Conservation (phyloP, 306 rosid species). For the Ormosia emarginata region DNA sequence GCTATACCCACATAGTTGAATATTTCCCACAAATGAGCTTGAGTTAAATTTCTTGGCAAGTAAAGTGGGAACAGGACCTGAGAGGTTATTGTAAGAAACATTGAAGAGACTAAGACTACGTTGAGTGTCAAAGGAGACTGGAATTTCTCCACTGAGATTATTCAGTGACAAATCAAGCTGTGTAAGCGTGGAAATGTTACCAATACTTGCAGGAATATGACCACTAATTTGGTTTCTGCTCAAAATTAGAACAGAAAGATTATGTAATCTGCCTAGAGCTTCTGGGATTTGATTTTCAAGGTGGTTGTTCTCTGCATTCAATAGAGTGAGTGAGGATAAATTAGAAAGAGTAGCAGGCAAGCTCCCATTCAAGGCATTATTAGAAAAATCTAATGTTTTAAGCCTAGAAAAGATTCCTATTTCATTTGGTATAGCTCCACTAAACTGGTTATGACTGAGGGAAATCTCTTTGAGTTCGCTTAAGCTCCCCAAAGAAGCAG, state of each 20-base stretch:
- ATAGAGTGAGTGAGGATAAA: constrained; percentile 40
- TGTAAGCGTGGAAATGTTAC: constrained; percentile 51
- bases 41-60: constrained; percentile 54
- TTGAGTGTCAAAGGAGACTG: constrained; percentile 41
- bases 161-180: constrained; percentile 65
- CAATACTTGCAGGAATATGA: constrained; percentile 49
- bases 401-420: constrained; percentile 54
- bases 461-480: constrained; percentile 43
- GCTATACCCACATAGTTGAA: constrained; percentile 65
- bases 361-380: constrained; percentile 52
- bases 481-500: constrained; percentile 49
- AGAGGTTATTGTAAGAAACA: constrained; percentile 67
- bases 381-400: constrained; percentile 44
- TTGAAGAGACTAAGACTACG: constrained; percentile 45
- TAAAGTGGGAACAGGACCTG: constrained; percentile 61
- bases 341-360: constrained; percentile 37
- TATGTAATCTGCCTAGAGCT: constrained; percentile 38
- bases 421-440: constrained; percentile 51
- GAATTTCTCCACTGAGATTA: constrained; percentile 65
- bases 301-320: constrained; percentile 43
- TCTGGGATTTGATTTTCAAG: constrained; percentile 38
- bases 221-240: constrained; percentile 53
- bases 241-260: constrained; percentile 58
- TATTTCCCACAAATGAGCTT: constrained; percentile 69
- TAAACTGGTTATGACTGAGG: constrained; percentile 38